Evolutionary conservation across 2,329 filamentous ascomycete genomes (phyloP).

Genomic region (Colletotrichum sp.): DNA sequence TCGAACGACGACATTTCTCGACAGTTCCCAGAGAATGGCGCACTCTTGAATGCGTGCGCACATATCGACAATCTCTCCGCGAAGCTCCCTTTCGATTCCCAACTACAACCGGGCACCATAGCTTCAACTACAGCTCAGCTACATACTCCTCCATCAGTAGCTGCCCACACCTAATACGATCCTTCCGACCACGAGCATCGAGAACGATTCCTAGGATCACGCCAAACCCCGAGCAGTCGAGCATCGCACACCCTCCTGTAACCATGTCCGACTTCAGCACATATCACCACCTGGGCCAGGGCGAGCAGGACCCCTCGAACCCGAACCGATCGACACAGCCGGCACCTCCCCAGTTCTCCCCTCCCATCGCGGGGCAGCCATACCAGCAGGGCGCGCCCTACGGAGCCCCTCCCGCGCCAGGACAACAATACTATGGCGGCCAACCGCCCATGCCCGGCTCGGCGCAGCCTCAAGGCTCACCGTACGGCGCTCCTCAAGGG

Average conservation of each 20-base stretch:
- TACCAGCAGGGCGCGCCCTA: constrained; percentile 54
- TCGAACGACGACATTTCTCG: background rate
- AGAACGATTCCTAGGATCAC: background rate
- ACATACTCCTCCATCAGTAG: background rate
- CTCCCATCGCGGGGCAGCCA: constrained; percentile 56
- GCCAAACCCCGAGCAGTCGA: background rate
- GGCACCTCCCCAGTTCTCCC: constrained; percentile 60
- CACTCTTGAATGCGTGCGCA: constrained; percentile 15
- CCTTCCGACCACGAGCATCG: background rate
- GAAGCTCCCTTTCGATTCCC: background rate
- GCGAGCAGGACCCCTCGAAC: constrained; percentile 61
- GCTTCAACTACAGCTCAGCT: background rate
- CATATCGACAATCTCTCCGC: background rate
- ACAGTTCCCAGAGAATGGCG: constrained; percentile 6
- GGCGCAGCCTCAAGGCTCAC: constrained; percentile 35
- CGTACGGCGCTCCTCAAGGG: constrained; percentile 30
- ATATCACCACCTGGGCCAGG: constrained; percentile 63
- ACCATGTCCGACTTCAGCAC: constrained; percentile 61
- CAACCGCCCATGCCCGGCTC: constrained; percentile 32
- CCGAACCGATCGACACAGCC: constrained; percentile 56
- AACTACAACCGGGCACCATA: background rate
- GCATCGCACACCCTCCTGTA: background rate
- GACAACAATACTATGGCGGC: constrained; percentile 45
- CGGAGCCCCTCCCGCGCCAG: constrained; percentile 39
- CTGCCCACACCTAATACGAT: constrained; percentile 8